These are phyloP conservation scores for Rhypophila decipiens DNA, from an alignment of 495 filamentous ascomycete genomes.

Conservation along the genomic window DNA sequence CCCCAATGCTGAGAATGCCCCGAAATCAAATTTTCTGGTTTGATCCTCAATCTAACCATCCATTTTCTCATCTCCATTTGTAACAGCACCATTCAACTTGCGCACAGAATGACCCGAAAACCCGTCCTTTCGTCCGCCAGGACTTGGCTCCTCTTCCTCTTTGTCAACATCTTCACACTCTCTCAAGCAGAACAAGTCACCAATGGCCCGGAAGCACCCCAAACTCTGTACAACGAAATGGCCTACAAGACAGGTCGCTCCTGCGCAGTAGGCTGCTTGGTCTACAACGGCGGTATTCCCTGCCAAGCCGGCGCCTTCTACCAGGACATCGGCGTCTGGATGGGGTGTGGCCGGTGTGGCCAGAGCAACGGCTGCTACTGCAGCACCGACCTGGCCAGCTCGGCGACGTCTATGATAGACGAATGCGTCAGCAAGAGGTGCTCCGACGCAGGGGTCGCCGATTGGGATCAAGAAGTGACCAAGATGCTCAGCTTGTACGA, in stretches of 20 bases:
- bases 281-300: constrained; percentile 7
- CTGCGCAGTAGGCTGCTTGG: constrained; percentile 7
- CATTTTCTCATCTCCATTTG: no score
- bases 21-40: no score
- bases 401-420: constrained; percentile 5
- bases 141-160: no score
- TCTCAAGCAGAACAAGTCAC: background rate
- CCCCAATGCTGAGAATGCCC: no score
- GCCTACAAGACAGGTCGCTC: constrained; percentile 4
- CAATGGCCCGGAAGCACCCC: no score
- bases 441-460: background rate
- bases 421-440: constrained; percentile 5
- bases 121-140: no score
- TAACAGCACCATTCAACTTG: no score
- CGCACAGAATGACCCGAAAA: no score
- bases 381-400: constrained; percentile 1
- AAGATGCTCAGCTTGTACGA: constrained; percentile 7
- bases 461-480: constrained; percentile 7
- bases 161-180: no score
- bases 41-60: no score
- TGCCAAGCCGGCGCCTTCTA: background rate
- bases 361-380: constrained; percentile 9
- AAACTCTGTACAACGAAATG: background rate
- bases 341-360: constrained; percentile 7
- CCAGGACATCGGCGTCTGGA: constrained; percentile 6